Percentiles rank a stretch among this genome's conserved stretches.
Conservation (phyloP, 2,329 filamentous ascomycete genomes). For the Penicillium psychrosexuale region DNA sequence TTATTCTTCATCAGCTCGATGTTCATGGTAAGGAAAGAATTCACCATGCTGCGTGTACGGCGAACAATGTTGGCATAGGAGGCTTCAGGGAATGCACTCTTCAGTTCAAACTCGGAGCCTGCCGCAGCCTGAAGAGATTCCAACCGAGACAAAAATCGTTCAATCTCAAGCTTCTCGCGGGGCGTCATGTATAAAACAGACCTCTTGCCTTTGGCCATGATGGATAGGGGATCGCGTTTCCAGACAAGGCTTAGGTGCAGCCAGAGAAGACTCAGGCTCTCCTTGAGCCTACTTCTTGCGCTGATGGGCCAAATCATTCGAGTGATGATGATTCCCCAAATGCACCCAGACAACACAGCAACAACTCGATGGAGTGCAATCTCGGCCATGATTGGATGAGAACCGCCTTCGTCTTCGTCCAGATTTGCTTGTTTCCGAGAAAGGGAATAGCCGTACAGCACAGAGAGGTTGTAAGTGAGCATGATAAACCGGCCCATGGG, state of each 20-base stretch:
- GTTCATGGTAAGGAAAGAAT: constrained; percentile 95
- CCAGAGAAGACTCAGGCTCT: constrained; percentile 86
- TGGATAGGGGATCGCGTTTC: constrained; percentile 85
- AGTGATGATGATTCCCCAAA: constrained; percentile 91
- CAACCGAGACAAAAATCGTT: constrained; percentile 71
- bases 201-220: constrained; percentile 60
- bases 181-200: constrained; percentile 73
- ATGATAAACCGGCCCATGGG: constrained; percentile 92
- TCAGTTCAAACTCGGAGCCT: constrained; percentile 81
- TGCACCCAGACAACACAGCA: constrained; percentile 77
- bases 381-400: constrained; percentile 77
- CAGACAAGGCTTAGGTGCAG: constrained; percentile 93
- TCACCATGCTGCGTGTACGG: constrained; percentile 78
- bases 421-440: constrained; percentile 69
- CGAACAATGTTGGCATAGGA: constrained; percentile 72
- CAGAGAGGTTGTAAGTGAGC: constrained; percentile 92
- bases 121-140: constrained; percentile 71
- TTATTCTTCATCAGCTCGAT: constrained; percentile 81
- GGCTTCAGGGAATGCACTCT: constrained; percentile 77
- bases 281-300: constrained; percentile 80
- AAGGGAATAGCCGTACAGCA: constrained; percentile 89
- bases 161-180: constrained; percentile 82
- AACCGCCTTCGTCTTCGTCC: constrained; percentile 80
- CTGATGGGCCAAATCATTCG: constrained; percentile 91
- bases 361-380: constrained; percentile 86